Evolutionary conservation across 257 asterid genomes (phyloP), one percentile per base, ranked within the genome.

Genomic region (Plantago major): DNA sequence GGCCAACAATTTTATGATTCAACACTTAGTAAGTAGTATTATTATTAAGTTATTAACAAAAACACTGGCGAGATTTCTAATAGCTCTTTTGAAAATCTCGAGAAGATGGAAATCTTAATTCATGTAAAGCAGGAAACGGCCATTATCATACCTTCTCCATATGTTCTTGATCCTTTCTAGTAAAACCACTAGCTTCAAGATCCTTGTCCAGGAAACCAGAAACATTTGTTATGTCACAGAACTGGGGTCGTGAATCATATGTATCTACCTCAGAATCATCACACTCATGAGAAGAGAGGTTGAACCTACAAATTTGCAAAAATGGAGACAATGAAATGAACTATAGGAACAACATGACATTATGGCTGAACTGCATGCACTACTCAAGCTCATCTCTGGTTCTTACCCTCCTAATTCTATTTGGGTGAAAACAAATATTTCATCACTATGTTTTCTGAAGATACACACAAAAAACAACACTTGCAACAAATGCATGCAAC

Each of bases 121-220:
- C n/a, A n/a, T n/a, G n/a, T n/a, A n/a, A n/a, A 30, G 37, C 5
- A 47, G 22, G 14, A n/a, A 47, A 47, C 13, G 22, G 22, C 13
- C 18, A 47, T 43, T 60, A 33, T 2, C 15, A 61, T 65, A 91
- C 98, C 98, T 81, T 84, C 70, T 88, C 90, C 46, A 88, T 81
- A 50, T 76, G 94, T 56, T 67, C 78, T 69, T 81, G 95, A 78
- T 84, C 90, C 78, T 89, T 81, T 74, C 84, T 78, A 63, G 89
- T 84, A 75, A 89, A 92, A 57, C 98, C 98, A 69, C 98, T 89
- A 19, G 97, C 98, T 75, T 91, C 93, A 73, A 89, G 97, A 65
- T 86, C 90, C 82, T 74, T 84, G 83, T 92, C 98, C 74, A 92
- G 79, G 78, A 71, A 66, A 74, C 95, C 95, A 46, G 78, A 71